phyloP scores from a whole-genome alignment of 75 land plant genomes.

The Selaginella moellendorffii region DNA sequence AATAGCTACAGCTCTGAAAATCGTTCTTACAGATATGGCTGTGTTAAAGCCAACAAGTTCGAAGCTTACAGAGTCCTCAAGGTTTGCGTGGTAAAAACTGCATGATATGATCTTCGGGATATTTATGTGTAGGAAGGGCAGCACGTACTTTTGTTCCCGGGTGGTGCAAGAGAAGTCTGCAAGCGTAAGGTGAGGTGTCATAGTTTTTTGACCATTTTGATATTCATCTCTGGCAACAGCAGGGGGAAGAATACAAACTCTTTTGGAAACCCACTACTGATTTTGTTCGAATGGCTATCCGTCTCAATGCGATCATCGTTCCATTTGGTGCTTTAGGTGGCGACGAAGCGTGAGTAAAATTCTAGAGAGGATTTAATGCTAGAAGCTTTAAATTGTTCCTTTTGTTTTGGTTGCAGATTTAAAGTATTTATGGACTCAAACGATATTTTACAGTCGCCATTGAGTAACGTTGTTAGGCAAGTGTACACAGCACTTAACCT shows the following conservation, averaged over 20 bases:
- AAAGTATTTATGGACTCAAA: constrained; percentile 20
- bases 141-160: constrained; percentile 28
- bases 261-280: constrained; percentile 31
- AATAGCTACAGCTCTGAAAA: not conserved
- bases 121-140: constrained; percentile 34
- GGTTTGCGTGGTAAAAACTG: constrained; percentile 9
- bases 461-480: constrained; percentile 17
- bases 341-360: constrained; percentile 31
- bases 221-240: not conserved
- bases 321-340: constrained; percentile 34
- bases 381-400: too few species aligned
- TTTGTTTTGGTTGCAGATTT: constrained; percentile 16
- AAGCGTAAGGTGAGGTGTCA: constrained; percentile 31
- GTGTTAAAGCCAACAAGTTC: constrained; percentile 25
- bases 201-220: not conserved
- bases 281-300: constrained; percentile 39
- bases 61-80: constrained; percentile 22
- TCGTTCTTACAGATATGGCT: constrained; percentile 19
- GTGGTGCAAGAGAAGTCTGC: constrained; percentile 38
- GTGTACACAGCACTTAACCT: constrained; percentile 14
- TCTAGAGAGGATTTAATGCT: too few species aligned
- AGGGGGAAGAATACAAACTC: constrained; percentile 36
- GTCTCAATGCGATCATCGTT: constrained; percentile 30
- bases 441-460: constrained; percentile 25
- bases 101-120: constrained; percentile 1